Evolutionary conservation across 345 rosid genomes (phyloP), one percentile per base, ranked within the genome.

Genomic region (Citrus unshiu): DNA sequence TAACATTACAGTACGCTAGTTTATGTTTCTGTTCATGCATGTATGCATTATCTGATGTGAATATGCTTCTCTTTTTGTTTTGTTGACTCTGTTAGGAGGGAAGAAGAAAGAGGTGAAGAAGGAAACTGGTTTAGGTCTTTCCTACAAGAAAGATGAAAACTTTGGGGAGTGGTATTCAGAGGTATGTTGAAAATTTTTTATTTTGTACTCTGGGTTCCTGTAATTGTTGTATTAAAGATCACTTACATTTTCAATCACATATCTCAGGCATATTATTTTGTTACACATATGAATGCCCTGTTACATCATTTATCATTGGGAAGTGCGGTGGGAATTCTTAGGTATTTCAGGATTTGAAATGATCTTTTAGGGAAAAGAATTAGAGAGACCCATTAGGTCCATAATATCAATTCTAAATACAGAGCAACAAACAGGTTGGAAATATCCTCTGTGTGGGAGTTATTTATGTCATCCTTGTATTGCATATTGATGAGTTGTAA

Each of bases 81-180:
- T 54, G 19, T 59, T 75, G 74, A 59, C 35, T 10, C 35, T 30
- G 24, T 68, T 30, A 82, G 90, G 88, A 46, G 98, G 94, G 49
- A 93, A 88, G 83, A 95, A 90, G 93, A 95, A 95, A 90, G 97
- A 92, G 60, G 97, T 95, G 81, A 95, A 95, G 92, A 92, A 95
- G 82, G 99, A 93, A 84, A 95, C 98, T 34, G 91, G 98, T 43
- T 87, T 95, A 22, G 98, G 99, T 6, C 96, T 95, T 59, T 87
- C 96, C 46, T 69, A 80, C 70, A 89, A 86, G 84, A 95, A 95
- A 84, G 98, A 95, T 64, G 98, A 90, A 61, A 92, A 92, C 81
- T 95, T 95, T 16, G 98, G 99, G 25, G 98, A 95, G 73, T 95
- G 99, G 99, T 93, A 95, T 79, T 91, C 96, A 5, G 97, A 95